phyloP scores from a whole-genome alignment of 345 rosid genomes.

The Clausena lansium region DNA sequence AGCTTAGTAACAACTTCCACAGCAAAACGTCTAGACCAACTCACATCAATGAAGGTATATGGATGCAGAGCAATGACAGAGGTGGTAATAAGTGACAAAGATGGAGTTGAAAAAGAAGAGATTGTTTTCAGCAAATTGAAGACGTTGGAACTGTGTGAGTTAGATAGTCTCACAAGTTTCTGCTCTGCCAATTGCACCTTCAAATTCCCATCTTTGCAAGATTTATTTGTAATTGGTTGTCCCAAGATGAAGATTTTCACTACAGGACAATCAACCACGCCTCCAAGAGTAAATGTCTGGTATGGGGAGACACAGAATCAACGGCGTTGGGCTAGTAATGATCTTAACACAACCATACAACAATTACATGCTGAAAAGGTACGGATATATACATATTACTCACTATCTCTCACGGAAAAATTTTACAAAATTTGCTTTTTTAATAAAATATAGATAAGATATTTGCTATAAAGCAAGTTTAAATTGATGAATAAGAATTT shows the following conservation, averaged over 20 bases:
- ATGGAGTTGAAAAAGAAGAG: background rate
- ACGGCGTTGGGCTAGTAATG: background rate
- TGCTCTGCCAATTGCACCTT: too few relatives aligned
- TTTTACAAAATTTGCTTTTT: too few relatives aligned
- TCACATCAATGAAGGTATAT: background rate
- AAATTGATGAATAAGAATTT: too few relatives aligned
- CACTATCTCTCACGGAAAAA: background rate
- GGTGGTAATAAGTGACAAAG: background rate
- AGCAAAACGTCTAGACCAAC: too few relatives aligned
- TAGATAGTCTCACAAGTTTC: too few relatives aligned
- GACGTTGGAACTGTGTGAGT: too few relatives aligned
- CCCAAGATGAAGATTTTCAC: background rate
- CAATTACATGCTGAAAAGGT: background rate
- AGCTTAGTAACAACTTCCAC: too few relatives aligned
- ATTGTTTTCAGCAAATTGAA: too few relatives aligned
- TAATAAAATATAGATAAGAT: too few relatives aligned
- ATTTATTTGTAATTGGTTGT: rapidly evolving
- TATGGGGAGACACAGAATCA: background rate
- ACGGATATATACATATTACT: background rate
- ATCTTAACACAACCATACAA: background rate
- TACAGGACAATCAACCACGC: background rate
- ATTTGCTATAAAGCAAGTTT: too few relatives aligned
- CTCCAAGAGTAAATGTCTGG: background rate
- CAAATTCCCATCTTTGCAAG: background rate
- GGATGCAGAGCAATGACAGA: background rate